Base-by-base conservation (phyloP, 257 asterid species). In the Nicotiana tabacum region DNA sequence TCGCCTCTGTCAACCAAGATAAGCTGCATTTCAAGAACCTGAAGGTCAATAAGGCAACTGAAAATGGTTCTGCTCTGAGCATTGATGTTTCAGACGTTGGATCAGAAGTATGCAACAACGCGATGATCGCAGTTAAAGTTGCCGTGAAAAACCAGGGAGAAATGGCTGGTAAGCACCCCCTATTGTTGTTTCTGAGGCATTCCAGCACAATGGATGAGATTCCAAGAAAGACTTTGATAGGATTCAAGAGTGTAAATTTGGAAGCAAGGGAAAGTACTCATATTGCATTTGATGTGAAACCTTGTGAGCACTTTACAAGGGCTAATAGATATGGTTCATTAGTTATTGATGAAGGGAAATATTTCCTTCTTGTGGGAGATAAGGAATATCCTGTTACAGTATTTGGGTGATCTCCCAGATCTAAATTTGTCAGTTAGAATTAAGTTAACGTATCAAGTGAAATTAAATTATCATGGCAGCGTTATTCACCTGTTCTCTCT, bases 81-180 rank as follows among this genome's bases (percentile, higher is more conserved):
- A 0, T 89, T 29, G 82, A 79, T 64, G 90, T 89, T 57, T 84
- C 92, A 2, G 77, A 85, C 43, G 80, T 93, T 57, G 90, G 84
- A 58, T 55, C 62, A 4, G 30, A 66, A 27, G 68, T 76, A 29
- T 91, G 97, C 51, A 53, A 87, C 15, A 86, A 30, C 5, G 64
- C 66, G 67, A 67, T 11, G 60, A 70, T 92, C 72, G 77, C 91
- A 16, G 91, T 78, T 10, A 24, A 32, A 17, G 89, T 93, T 77
- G 85, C 82, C 7, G 92, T 90, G 37, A 82, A 82, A 6, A 92
- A 93, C 60, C 55, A 32, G 0, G 95, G 97, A 18, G 69, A 74
- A 64, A 89, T 82, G 88, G 76, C 68, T 0, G 92, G 97, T 5
- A 93, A 62, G 77, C 95, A 92, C 77, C 93, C 94, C 0, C 85